Percentiles rank a stretch among this genome's conserved stretches.
phyloP scores from a whole-genome alignment of 306 rosid genomes.

The Morella rubra region DNA sequence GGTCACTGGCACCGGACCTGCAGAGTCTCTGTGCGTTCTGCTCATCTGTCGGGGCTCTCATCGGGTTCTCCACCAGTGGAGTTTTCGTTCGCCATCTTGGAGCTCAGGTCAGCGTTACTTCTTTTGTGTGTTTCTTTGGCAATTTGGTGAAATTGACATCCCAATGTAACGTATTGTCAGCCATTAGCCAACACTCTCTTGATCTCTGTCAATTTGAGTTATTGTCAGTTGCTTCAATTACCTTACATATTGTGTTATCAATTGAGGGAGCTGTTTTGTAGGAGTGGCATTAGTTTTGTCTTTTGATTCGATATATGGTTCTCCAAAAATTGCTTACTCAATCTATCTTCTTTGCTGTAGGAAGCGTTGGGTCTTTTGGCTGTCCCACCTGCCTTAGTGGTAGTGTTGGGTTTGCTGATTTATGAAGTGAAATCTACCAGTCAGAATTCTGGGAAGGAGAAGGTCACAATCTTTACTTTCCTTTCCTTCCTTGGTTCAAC shows the following conservation, averaged over 20 bases:
- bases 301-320: too few relatives aligned
- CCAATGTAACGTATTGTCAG: too few relatives aligned
- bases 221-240: too few relatives aligned
- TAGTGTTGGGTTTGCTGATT: conserved; percentile 60
- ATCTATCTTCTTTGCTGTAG: conserved; percentile 28
- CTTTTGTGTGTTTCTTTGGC: background rate
- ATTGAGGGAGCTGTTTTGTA: too few relatives aligned
- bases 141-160: too few relatives aligned
- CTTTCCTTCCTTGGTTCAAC: background rate
- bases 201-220: too few relatives aligned
- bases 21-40: conserved; percentile 70
- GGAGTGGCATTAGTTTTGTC: too few relatives aligned
- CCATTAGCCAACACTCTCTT: too few relatives aligned
- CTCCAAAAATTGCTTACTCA: too few relatives aligned
- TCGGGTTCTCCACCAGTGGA: conserved; percentile 60
- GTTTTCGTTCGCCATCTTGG: conserved; percentile 67
- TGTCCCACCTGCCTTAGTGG: conserved; percentile 50
- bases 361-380: conserved; percentile 63
- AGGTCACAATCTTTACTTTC: conserved; percentile 34
- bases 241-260: too few relatives aligned
- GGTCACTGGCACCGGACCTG: conserved; percentile 60
- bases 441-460: conserved; percentile 25
- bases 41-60: conserved; percentile 53
- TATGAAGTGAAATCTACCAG: conserved; percentile 46
- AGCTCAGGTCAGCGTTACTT: conserved; percentile 40